Conservation (phyloP, 257 asterid genomes). For the Solanum arcanum region DNA sequence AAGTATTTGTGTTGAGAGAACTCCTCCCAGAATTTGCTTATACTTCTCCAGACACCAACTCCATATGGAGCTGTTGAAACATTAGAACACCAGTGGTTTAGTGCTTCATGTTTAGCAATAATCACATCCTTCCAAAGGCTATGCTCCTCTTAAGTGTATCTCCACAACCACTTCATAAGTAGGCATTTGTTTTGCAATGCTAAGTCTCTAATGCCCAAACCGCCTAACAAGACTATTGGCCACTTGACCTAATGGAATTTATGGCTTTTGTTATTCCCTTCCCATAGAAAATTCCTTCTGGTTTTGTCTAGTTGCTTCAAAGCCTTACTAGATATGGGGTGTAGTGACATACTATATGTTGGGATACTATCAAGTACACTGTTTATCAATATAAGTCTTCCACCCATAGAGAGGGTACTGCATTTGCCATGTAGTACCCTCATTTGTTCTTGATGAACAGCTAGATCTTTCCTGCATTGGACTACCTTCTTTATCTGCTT, state of each 20-base stretch:
- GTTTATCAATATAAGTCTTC: not conserved
- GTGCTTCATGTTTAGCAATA: not conserved
- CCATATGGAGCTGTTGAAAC: not conserved
- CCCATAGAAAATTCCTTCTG: not conserved
- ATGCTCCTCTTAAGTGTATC: not conserved
- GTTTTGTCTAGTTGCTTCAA: not conserved
- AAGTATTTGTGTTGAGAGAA: not conserved
- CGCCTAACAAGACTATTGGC: not conserved
- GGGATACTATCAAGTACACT: not conserved
- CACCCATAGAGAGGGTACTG: not conserved
- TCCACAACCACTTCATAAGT: not conserved
- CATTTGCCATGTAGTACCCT: not conserved
- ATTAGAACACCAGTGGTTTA: not conserved
- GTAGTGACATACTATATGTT: not conserved
- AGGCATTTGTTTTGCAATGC: not conserved
- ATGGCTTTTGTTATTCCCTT: not conserved
- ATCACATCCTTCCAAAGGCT: not conserved
- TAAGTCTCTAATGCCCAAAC: not conserved
- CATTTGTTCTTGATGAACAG: too few species aligned
- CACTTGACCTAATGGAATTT: not conserved
- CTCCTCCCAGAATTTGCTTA: not conserved
- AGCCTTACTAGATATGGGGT: not conserved
- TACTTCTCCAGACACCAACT: too few species aligned
- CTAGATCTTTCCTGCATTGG: too few species aligned
- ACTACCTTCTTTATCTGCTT: too few species aligned